These are phyloP conservation scores for Skeletonema marinoi DNA, from an alignment of 108 stramenopile species.

Conservation along the genomic window DNA sequence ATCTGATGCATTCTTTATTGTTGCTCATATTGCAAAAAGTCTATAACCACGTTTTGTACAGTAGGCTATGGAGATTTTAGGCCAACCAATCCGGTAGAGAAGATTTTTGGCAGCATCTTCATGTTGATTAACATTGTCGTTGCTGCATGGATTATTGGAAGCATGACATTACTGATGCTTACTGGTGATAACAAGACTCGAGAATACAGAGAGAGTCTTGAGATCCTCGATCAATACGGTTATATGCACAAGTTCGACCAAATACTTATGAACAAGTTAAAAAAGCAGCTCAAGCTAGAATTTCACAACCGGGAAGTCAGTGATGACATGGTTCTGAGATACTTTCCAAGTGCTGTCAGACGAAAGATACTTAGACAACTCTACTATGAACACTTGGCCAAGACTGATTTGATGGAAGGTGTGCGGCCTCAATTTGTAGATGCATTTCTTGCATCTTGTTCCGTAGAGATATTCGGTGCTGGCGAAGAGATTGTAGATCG, in stretches of 20 bases:
- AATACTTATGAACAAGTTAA: conserved; percentile 26
- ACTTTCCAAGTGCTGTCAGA: conserved; percentile 54
- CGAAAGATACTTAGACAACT: conserved; percentile 53
- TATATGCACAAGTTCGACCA: conserved; percentile 51
- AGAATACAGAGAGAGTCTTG: conserved; percentile 52
- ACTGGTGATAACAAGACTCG: conserved; percentile 58
- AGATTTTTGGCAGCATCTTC: conserved; percentile 43
- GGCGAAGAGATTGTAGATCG: conserved; percentile 58
- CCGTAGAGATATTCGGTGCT: conserved; percentile 58
- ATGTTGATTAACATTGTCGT: conserved; percentile 54
- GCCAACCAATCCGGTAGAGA: conserved; percentile 41
- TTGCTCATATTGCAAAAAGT: not conserved
- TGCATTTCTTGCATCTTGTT: conserved; percentile 56
- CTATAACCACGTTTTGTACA: conserved; percentile 56
- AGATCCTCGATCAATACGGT: conserved; percentile 30
- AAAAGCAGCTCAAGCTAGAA: conserved; percentile 47
- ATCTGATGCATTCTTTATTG: too few relatives aligned
- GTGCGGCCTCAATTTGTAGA: conserved; percentile 61
- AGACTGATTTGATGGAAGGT: conserved; percentile 47
- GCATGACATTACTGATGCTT: conserved; percentile 55
- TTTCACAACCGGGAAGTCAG: conserved; percentile 54
- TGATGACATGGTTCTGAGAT: conserved; percentile 52
- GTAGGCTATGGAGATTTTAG: conserved; percentile 57
- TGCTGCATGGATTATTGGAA: conserved; percentile 54
- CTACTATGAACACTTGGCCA: conserved; percentile 39